These are phyloP conservation scores for Pythium rhizo-oryzae DNA, from an alignment of 352 stramenopile genomes.

Conservation along the genomic window DNA sequence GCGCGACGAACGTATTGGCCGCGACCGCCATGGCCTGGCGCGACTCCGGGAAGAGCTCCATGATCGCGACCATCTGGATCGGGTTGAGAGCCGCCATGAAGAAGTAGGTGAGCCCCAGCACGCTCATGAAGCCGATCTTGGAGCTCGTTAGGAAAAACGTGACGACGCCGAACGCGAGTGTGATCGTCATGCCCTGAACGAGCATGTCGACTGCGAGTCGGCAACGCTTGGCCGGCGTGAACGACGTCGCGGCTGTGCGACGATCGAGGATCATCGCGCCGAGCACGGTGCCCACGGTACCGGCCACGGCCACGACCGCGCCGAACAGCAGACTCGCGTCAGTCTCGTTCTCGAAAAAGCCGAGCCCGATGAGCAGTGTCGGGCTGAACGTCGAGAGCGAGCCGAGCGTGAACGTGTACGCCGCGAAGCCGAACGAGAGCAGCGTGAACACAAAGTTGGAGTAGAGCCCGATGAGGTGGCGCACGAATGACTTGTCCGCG, in stretches of 20 bases:
- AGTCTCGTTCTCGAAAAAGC: slow-evolving; percentile 81
- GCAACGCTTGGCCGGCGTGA: slow-evolving; percentile 41
- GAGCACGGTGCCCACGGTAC: slow-evolving; percentile 87
- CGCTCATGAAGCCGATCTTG: slow-evolving; percentile 55
- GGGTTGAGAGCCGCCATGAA: slow-evolving; percentile 78
- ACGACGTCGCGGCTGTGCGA: slow-evolving; percentile 37
- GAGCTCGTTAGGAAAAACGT: slow-evolving; percentile 54
- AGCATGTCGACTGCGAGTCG: slow-evolving; percentile 60
- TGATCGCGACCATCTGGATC: slow-evolving; percentile 82
- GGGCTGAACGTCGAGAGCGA: slow-evolving; percentile 86
- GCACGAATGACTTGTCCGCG: background rate
- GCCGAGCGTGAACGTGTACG: slow-evolving; percentile 86
- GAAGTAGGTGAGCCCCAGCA: slow-evolving; percentile 73
- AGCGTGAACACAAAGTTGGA: slow-evolving; percentile 59
- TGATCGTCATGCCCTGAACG: slow-evolving; percentile 59
- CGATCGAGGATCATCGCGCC: slow-evolving; percentile 80
- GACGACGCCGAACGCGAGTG: slow-evolving; percentile 53
- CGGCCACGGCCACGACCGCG: slow-evolving; percentile 69
- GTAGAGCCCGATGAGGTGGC: background rate
- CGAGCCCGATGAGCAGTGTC: slow-evolving; percentile 87
- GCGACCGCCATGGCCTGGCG: slow-evolving; percentile 89
- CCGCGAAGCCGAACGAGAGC: slow-evolving; percentile 79
- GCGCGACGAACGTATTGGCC: slow-evolving; percentile 90
- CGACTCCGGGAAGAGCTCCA: slow-evolving; percentile 87
- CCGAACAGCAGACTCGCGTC: slow-evolving; percentile 88